Conservation (phyloP, 352 stramenopile genomes). For the Pythium dissimile region DNA sequence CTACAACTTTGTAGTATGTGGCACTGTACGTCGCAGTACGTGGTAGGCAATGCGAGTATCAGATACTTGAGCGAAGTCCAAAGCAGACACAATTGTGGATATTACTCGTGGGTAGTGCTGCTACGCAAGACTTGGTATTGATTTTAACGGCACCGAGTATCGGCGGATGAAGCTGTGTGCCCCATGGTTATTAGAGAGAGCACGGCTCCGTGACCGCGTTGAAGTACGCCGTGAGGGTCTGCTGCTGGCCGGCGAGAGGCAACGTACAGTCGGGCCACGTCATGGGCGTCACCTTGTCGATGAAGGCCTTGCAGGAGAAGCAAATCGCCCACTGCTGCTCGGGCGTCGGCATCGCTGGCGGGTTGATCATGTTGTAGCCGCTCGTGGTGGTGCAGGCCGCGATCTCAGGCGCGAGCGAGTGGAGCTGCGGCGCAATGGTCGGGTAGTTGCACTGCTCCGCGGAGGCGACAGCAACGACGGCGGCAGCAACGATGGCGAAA, state of each 20-base stretch:
- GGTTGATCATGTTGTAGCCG: conserved; percentile 13
- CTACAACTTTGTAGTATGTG: no score
- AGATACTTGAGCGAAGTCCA: no score
- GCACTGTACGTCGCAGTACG: no score
- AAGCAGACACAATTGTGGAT: no score
- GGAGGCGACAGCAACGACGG: not conserved
- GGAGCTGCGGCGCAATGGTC: not conserved
- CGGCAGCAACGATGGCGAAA: not conserved
- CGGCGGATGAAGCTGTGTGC: no score
- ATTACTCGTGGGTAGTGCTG: no score
- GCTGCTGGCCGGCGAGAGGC: conserved; percentile 10
- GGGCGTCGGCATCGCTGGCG: conserved; percentile 1
- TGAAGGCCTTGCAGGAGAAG: conserved; percentile 11
- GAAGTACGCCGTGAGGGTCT: conserved; percentile 18
- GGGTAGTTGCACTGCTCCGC: conserved; percentile 8
- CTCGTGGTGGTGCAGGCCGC: not conserved
- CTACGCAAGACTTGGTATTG: no score
- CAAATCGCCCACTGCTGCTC: conserved; percentile 15
- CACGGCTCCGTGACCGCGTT: conserved; percentile 6
- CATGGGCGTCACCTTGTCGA: conserved; percentile 14
- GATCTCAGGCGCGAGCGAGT: conserved; percentile 11
- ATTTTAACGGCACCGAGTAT: no score
- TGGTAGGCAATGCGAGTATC: no score
- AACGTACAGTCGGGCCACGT: conserved; percentile 17
- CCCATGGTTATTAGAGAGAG: conserved; percentile 15